A percentile compares a stretch with the other conserved stretches of the same genome.
Conservation (phyloP, 1,284 basidiomycete genomes). For the Ceratobasidium sp. region DNA sequence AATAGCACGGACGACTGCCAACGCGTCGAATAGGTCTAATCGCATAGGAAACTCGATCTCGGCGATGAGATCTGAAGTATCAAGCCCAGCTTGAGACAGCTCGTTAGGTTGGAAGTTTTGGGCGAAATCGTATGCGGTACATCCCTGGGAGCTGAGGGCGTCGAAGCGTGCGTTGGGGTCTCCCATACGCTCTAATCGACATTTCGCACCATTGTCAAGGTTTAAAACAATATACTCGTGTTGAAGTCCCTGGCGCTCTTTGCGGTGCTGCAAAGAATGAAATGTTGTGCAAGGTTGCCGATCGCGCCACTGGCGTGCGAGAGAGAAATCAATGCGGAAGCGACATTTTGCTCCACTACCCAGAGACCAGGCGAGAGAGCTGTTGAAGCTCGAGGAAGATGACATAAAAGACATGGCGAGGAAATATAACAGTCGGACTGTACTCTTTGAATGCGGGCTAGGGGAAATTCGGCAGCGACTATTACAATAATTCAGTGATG, state of each 20-base stretch:
- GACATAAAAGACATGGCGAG: background rate
- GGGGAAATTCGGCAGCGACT: too few species aligned
- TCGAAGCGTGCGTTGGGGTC: background rate
- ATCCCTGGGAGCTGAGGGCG: background rate
- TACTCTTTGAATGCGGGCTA: too few species aligned
- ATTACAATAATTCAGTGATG: too few species aligned
- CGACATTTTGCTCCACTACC: background rate
- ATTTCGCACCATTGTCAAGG: background rate
- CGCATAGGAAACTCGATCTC: background rate
- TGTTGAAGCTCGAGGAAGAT: background rate
- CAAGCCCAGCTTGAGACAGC: background rate
- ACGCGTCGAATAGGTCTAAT: background rate
- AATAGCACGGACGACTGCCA: background rate
- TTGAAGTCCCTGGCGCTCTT: background rate
- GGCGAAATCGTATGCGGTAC: background rate
- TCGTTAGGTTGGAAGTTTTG: background rate
- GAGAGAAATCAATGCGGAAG: background rate
- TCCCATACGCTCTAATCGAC: background rate
- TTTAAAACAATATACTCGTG: background rate
- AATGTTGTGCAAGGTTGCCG: background rate
- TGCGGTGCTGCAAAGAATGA: background rate
- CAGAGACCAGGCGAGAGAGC: background rate
- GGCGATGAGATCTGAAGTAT: background rate
- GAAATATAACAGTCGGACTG: too few species aligned
- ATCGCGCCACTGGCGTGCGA: background rate